Conservation (phyloP, 768 basidiomycete genomes). For the Ramaria sp. region DNA sequence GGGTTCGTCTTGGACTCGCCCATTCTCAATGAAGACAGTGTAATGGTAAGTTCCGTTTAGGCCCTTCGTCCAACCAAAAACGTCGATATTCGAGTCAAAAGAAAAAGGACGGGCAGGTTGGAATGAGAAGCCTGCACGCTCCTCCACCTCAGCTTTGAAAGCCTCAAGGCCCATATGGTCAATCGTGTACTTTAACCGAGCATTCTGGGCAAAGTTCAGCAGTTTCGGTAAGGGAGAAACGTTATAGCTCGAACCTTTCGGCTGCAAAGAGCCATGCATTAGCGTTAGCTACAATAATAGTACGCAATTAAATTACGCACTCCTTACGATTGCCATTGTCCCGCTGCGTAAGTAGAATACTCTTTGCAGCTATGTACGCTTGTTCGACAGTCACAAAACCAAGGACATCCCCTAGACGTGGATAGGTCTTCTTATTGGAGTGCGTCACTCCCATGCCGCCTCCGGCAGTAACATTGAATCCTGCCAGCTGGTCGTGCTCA, state of each 20-base stretch:
- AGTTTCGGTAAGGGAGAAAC: conserved; percentile 15
- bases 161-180: conserved; percentile 85
- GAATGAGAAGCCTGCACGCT: conserved; percentile 70
- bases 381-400: conserved; percentile 91
- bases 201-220: conserved; percentile 33
- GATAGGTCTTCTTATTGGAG: conserved; percentile 98
- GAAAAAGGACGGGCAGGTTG: conserved; percentile 62
- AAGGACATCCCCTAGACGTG: conserved; percentile 74
- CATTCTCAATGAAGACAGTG: conserved; percentile 94
- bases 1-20: conserved; percentile 91
- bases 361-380: conserved; percentile 79
- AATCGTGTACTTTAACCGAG: conserved; percentile 92
- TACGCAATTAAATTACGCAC: conserved; percentile 32
- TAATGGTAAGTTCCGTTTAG: conserved; percentile 86
- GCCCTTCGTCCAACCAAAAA: conserved; percentile 88
- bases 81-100: conserved; percentile 86
- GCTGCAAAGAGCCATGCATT: conserved; percentile 15
- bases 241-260: conserved; percentile 21
- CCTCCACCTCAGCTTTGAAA: conserved; percentile 88
- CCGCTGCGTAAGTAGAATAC: conserved; percentile 85
- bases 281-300: background rate
- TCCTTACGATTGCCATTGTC: conserved; percentile 94
- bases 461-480: conserved; percentile 90
- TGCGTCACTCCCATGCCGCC: conserved; percentile 99
- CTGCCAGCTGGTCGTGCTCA: conserved; percentile 61